Evolutionary conservation across 768 basidiomycete species (phyloP).

Genomic region (Roridomyces roridus): DNA sequence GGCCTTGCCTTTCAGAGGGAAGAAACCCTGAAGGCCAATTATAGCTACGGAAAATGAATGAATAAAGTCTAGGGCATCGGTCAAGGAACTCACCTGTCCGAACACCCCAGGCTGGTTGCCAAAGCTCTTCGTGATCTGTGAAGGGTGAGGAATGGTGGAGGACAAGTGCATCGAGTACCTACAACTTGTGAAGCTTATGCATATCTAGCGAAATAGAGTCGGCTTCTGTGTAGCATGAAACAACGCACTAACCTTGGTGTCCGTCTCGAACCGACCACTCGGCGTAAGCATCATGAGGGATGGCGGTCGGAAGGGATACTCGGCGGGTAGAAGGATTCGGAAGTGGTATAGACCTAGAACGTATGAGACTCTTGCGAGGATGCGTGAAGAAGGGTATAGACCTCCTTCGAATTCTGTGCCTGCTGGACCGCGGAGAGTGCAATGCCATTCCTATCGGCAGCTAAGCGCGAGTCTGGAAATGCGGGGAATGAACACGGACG

Average conservation of each 20-base stretch:
- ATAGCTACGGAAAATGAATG: conserved; percentile 64
- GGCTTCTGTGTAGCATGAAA: too few relatives aligned
- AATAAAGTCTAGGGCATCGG: background rate
- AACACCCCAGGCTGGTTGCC: conserved; percentile 99
- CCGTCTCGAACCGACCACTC: conserved; percentile 95
- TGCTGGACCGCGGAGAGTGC: conserved; percentile 88
- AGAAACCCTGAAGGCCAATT: conserved; percentile 88
- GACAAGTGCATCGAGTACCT: conserved; percentile 33
- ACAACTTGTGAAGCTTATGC: conserved; percentile 94
- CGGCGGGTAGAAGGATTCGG: conserved; percentile 86
- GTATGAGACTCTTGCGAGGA: background rate
- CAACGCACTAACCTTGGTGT: conserved; percentile 78
- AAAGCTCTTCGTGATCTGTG: conserved; percentile 91
- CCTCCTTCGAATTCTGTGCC: conserved; percentile 95
- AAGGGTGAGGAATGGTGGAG: conserved; percentile 20
- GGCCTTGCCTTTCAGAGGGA: conserved; percentile 86
- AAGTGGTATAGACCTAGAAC: conserved; percentile 79
- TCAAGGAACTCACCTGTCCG: conserved; percentile 70
- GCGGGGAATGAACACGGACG: conserved; percentile 50
- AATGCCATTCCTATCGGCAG: conserved; percentile 83
- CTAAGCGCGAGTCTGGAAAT: conserved; percentile 21
- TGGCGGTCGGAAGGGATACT: conserved; percentile 96
- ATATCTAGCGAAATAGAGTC: conserved; percentile 60
- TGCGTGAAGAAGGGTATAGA: background rate
- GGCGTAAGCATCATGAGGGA: conserved; percentile 96